phyloP scores from a whole-genome alignment of 208 protist species.

The Herpetomonas tarakana region DNA sequence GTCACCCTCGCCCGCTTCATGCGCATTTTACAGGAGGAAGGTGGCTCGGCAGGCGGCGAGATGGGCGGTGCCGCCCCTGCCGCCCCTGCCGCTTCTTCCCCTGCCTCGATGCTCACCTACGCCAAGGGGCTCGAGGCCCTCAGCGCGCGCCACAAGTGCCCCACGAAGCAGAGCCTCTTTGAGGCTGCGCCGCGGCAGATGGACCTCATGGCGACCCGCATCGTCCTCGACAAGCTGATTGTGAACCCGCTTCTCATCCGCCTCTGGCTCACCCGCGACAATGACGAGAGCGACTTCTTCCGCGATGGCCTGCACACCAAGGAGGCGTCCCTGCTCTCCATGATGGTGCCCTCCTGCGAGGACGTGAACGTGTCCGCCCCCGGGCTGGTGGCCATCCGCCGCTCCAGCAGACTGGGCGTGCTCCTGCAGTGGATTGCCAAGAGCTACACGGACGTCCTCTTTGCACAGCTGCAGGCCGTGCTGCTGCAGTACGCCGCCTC shows the following conservation, averaged over 20 bases:
- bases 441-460: constrained; percentile 64
- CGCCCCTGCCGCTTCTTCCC: neutral
- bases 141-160: constrained; percentile 24
- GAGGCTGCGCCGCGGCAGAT: constrained; percentile 44
- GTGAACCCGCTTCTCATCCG: constrained; percentile 83
- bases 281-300: constrained; percentile 76
- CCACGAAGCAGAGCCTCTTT: constrained; percentile 39
- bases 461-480: constrained; percentile 63
- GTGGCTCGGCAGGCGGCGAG: constrained; percentile 3
- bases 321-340: constrained; percentile 78
- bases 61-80: neutral
- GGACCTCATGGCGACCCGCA: constrained; percentile 52
- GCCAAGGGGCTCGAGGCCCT: constrained; percentile 18
- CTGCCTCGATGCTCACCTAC: neutral
- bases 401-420: constrained; percentile 49
- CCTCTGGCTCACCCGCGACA: constrained; percentile 79
- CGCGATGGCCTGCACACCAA: constrained; percentile 59
- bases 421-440: constrained; percentile 70
- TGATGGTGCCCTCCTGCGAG: constrained; percentile 78
- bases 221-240: constrained; percentile 83
- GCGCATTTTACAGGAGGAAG: constrained; percentile 7
- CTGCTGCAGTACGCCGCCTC: constrained; percentile 88
- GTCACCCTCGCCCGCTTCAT: constrained; percentile 48
- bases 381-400: constrained; percentile 62
- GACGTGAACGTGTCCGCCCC: constrained; percentile 73